Conservation (phyloP, 2,329 filamentous ascomycete species). For the Acephala macrosclerotiorum region DNA sequence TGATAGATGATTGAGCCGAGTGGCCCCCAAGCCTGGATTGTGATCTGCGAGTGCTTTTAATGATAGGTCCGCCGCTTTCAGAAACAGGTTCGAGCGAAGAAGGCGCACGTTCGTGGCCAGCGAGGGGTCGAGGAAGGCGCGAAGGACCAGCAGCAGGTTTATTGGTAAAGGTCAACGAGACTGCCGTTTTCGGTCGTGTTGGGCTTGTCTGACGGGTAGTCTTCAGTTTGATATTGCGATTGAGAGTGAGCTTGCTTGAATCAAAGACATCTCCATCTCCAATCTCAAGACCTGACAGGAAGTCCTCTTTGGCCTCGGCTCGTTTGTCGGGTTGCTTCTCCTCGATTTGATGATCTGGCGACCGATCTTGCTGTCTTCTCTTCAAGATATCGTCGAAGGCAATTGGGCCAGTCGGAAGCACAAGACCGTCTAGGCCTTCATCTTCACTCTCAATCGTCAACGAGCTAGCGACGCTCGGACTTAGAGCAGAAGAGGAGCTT, state of each 20-base stretch:
- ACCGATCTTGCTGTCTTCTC: constrained; percentile 69
- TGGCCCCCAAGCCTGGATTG: constrained; percentile 74
- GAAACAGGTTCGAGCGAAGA: constrained; percentile 91
- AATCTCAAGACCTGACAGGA: constrained; percentile 86
- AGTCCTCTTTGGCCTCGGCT: constrained; percentile 67
- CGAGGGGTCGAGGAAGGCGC: constrained; percentile 79
- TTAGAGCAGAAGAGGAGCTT: constrained; percentile 90
- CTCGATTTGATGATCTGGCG: constrained; percentile 56
- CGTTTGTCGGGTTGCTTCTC: constrained; percentile 45
- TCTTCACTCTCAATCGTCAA: constrained; percentile 93
- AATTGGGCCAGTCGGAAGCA: constrained; percentile 83
- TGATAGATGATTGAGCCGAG: constrained; percentile 72
- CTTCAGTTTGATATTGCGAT: constrained; percentile 92
- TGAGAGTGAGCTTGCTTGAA: constrained; percentile 80
- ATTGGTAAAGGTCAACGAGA: constrained; percentile 91
- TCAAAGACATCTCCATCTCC: constrained; percentile 84
- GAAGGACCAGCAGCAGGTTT: constrained; percentile 67
- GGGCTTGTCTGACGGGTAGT: constrained; percentile 73
- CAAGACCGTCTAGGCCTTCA: constrained; percentile 87
- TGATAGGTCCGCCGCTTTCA: constrained; percentile 80
- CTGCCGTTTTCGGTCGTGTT: constrained; percentile 74
- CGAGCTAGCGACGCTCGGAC: constrained; percentile 90
- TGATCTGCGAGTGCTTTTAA: constrained; percentile 64
- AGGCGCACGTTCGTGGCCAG: constrained; percentile 71
- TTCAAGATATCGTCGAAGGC: constrained; percentile 83